Conservation (phyloP, 2,329 filamentous ascomycete species). For the Daldinia sp. region DNA sequence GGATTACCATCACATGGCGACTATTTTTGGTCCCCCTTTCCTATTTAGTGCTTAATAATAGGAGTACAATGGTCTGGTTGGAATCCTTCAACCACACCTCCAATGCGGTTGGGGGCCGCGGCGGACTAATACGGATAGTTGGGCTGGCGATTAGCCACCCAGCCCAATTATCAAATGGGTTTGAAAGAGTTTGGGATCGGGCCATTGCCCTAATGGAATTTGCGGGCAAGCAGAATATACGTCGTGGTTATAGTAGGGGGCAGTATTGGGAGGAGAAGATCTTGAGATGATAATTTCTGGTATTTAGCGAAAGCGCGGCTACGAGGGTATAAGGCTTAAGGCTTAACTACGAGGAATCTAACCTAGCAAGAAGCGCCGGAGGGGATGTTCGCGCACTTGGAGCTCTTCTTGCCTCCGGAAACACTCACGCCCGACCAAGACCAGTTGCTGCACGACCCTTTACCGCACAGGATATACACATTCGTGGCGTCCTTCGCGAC, state of each 20-base stretch:
- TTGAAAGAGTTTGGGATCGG: neutral
- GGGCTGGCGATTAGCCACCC: neutral
- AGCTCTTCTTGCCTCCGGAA: slow-evolving; percentile 54
- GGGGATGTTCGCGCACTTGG: slow-evolving; percentile 66
- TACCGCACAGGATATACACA: slow-evolving; percentile 52
- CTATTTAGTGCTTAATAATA: neutral
- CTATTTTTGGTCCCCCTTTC: neutral
- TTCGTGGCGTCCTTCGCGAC: slow-evolving; percentile 44
- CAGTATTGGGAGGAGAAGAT: neutral
- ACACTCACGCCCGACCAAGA: slow-evolving; percentile 49
- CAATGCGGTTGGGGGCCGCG: neutral
- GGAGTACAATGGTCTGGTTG: neutral
- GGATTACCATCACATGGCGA: neutral
- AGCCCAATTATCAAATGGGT: neutral
- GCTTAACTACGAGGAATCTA: neutral
- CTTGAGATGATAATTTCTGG: neutral
- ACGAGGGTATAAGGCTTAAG: neutral
- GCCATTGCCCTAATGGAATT: neutral
- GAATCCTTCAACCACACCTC: neutral
- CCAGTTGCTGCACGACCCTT: slow-evolving; percentile 50
- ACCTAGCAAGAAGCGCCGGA: slow-evolving; percentile 38
- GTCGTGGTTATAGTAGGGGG: neutral
- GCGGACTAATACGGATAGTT: neutral
- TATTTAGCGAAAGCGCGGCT: neutral
- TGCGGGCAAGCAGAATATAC: neutral